Evolutionary conservation across 2,329 filamentous ascomycete species (phyloP).

Genomic region (Amesomyces nigricolor): DNA sequence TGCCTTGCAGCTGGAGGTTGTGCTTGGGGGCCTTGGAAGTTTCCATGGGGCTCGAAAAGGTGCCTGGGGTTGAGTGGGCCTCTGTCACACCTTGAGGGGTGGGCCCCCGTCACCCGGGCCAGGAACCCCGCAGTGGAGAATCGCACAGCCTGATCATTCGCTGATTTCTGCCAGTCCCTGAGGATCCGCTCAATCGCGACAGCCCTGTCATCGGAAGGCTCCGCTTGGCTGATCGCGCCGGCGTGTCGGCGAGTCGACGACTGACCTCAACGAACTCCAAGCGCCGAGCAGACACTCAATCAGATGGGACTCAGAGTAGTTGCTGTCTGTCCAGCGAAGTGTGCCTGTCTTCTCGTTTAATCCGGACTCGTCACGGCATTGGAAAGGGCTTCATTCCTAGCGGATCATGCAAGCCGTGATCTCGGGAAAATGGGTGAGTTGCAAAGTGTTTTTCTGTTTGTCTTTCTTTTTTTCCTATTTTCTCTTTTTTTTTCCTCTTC

Average conservation of each 20-base stretch:
- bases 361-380: constrained; percentile 1
- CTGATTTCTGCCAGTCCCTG: not conserved
- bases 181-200: no score
- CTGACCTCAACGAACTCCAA: no score
- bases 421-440: constrained; percentile 29
- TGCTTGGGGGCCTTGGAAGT: no score
- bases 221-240: no score
- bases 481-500: not conserved
- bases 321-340: not conserved
- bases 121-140: no score
- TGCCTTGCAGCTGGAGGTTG: no score
- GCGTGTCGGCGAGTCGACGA: no score
- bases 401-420: constrained; percentile 26
- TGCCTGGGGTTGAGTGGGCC: no score
- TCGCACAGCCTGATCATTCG: not conserved
- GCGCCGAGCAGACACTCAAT: not conserved
- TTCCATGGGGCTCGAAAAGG: no score
- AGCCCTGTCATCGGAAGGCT: no score
- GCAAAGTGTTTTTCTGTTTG: not conserved
- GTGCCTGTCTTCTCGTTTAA: not conserved
- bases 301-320: not conserved
- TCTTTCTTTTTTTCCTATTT: not conserved
- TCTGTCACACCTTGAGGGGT: no score
- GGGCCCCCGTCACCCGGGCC: no score
- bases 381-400: not conserved